Evolutionary conservation across 805 yeast species (phyloP).

Genomic region (Kurtzmaniella fragi): DNA sequence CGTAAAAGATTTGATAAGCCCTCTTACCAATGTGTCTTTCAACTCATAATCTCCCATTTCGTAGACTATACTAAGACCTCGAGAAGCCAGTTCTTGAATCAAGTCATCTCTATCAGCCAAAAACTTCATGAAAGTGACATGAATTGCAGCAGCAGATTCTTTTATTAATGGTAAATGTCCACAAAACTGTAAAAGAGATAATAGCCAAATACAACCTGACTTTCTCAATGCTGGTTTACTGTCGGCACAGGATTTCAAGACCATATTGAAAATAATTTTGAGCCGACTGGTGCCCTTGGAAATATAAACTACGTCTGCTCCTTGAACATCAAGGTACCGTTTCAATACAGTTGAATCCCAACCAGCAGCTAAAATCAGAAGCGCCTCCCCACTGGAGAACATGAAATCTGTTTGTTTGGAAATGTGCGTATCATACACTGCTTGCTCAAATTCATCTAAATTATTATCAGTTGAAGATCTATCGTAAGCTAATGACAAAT

Average conservation of each 20-base stretch:
- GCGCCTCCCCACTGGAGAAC: slow-evolving; percentile 81
- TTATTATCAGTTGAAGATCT: slow-evolving; percentile 1
- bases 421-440: slow-evolving; percentile 51
- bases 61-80: slow-evolving; percentile 79
- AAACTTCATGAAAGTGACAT: slow-evolving; percentile 69
- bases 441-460: slow-evolving; percentile 34
- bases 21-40: slow-evolving; percentile 68
- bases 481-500: slow-evolving; percentile 38
- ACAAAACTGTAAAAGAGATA: slow-evolving; percentile 74
- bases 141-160: slow-evolving; percentile 53
- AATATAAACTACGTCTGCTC: slow-evolving; percentile 13
- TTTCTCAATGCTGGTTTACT: slow-evolving; percentile 73
- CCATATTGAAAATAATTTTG: slow-evolving; percentile 37
- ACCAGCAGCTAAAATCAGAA: slow-evolving; percentile 66
- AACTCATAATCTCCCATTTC: slow-evolving; percentile 67
- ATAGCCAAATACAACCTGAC: slow-evolving; percentile 80
- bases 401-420: slow-evolving; percentile 72
- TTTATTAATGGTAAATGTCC: slow-evolving; percentile 40
- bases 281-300: slow-evolving; percentile 15
- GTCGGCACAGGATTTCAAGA: slow-evolving; percentile 49
- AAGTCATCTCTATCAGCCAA: slow-evolving; percentile 79
- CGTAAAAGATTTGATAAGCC: slow-evolving; percentile 72
- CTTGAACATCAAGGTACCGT: slow-evolving; percentile 52
- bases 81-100: slow-evolving; percentile 87
- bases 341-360: slow-evolving; percentile 60